Conservation (phyloP, 805 yeast genomes). For the Diddensiella caesifluorescens region DNA sequence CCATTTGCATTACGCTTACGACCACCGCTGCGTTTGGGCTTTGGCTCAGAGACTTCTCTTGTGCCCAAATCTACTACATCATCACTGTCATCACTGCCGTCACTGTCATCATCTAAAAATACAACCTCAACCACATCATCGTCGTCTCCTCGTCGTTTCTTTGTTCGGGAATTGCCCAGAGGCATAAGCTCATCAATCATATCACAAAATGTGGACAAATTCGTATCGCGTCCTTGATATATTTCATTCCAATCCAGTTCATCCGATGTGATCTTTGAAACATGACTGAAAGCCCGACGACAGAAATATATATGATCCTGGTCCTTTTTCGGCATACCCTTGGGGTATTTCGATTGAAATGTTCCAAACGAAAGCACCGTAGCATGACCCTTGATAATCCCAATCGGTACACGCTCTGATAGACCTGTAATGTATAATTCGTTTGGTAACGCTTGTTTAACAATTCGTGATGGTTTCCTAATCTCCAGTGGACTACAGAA, state of each 20-base stretch:
- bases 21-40: no score
- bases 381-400: conserved; percentile 12
- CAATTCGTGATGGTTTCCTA: not conserved
- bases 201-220: conserved; percentile 6
- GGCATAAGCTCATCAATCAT: conserved; percentile 3
- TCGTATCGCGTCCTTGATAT: conserved; percentile 13
- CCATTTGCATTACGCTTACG: no score
- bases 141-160: conserved; percentile 1
- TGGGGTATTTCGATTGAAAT: not conserved
- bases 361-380: conserved; percentile 6
- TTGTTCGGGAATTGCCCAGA: not conserved
- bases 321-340: not conserved
- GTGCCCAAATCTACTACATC: not conserved
- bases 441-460: conserved; percentile 1
- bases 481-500: conserved; percentile 13
- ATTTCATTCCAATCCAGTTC: conserved; percentile 15
- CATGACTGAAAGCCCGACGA: conserved; percentile 10
- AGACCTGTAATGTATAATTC: conserved; percentile 14
- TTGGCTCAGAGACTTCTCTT: not conserved
- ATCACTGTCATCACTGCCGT: not conserved
- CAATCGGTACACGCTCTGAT: not conserved
- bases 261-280: conserved; percentile 6
- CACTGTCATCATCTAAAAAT: not conserved
- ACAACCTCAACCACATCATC: not conserved
- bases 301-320: conserved; percentile 11